Percentiles rank a stretch among this genome's conserved stretches.
These are phyloP conservation scores for Ilyonectria mors-panacis DNA, from an alignment of 2,329 filamentous ascomycete genomes.

Conservation along the genomic window DNA sequence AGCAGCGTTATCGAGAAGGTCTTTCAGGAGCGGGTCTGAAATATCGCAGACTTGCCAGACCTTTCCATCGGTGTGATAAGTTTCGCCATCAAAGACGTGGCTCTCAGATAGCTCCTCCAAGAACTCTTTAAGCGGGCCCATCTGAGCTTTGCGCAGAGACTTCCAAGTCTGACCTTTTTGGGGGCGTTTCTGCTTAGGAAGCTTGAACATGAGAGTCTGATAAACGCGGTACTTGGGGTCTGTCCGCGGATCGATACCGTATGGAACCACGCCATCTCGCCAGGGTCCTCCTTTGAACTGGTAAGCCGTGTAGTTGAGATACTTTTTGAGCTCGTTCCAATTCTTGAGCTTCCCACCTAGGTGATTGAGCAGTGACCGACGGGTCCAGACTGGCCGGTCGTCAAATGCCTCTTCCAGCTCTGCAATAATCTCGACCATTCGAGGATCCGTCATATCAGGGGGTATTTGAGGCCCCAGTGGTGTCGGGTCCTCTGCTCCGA, in stretches of 20 bases:
- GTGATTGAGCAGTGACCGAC: conserved; percentile 83
- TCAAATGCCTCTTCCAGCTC: conserved; percentile 77
- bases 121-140: conserved; percentile 57
- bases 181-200: conserved; percentile 68
- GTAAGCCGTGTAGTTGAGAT: conserved; percentile 88
- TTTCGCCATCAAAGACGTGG: conserved; percentile 88
- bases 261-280: conserved; percentile 88
- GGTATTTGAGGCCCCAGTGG: conserved; percentile 73
- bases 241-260: conserved; percentile 87
- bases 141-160: conserved; percentile 59
- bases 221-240: conserved; percentile 85
- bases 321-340: conserved; percentile 77
- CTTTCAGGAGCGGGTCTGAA: conserved; percentile 80
- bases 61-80: conserved; percentile 84
- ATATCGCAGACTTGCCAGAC: conserved; percentile 97
- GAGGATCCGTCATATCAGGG: conserved; percentile 71
- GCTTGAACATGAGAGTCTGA: conserved; percentile 90
- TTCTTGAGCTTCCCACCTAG: conserved; percentile 68
- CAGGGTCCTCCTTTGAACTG: conserved; percentile 94
- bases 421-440: conserved; percentile 75
- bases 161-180: conserved; percentile 66
- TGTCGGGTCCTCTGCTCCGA: conserved; percentile 73
- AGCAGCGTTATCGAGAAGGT: conserved; percentile 75
- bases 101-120: conserved; percentile 61
- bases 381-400: conserved; percentile 87